Percentiles rank a stretch among this genome's conserved stretches.
phyloP scores from a whole-genome alignment of 1,284 basidiomycete genomes.

The Cutaneotrichosporon cavernicola region DNA sequence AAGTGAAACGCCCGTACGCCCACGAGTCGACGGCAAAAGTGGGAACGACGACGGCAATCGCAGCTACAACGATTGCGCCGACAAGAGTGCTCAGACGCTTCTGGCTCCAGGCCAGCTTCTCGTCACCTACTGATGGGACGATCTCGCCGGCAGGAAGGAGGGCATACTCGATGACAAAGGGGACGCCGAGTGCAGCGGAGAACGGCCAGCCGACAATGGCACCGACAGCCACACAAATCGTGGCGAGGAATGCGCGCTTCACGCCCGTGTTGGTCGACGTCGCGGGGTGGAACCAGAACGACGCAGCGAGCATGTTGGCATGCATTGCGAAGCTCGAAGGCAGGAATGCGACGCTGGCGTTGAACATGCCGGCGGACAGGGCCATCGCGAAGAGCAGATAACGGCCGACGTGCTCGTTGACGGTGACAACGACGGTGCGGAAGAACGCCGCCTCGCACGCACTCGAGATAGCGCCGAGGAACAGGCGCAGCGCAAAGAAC shows the following conservation, averaged over 20 bases:
- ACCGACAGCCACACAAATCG: slow-evolving; percentile 72
- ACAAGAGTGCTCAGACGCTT: slow-evolving; percentile 65
- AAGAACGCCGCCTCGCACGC: slow-evolving; percentile 83
- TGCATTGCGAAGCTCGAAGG: slow-evolving; percentile 97
- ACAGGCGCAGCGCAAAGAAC: slow-evolving; percentile 85
- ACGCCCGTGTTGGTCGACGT: slow-evolving; percentile 61
- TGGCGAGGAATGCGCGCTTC: slow-evolving; percentile 59
- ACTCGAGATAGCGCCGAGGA: slow-evolving; percentile 71
- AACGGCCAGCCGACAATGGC: slow-evolving; percentile 97
- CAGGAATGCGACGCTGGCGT: slow-evolving; percentile 79
- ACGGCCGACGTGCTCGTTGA: slow-evolving; percentile 85
- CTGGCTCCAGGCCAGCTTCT: slow-evolving; percentile 59
- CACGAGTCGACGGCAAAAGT: slow-evolving; percentile 77
- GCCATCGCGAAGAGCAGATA: slow-evolving; percentile 85
- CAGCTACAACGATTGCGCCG: slow-evolving; percentile 61
- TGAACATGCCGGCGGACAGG: slow-evolving; percentile 91
- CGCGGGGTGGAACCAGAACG: slow-evolving; percentile 71
- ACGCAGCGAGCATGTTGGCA: slow-evolving; percentile 75
- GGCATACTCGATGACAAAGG: slow-evolving; percentile 88
- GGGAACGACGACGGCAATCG: slow-evolving; percentile 60
- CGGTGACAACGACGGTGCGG: slow-evolving; percentile 71
- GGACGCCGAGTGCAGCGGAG: slow-evolving; percentile 75
- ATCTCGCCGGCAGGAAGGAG: slow-evolving; percentile 72
- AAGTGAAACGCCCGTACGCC: slow-evolving; percentile 74
- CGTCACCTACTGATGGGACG: slow-evolving; percentile 57